phyloP scores from a whole-genome alignment of 2,329 filamentous ascomycete species.

The Botrytis fragariae region DNA sequence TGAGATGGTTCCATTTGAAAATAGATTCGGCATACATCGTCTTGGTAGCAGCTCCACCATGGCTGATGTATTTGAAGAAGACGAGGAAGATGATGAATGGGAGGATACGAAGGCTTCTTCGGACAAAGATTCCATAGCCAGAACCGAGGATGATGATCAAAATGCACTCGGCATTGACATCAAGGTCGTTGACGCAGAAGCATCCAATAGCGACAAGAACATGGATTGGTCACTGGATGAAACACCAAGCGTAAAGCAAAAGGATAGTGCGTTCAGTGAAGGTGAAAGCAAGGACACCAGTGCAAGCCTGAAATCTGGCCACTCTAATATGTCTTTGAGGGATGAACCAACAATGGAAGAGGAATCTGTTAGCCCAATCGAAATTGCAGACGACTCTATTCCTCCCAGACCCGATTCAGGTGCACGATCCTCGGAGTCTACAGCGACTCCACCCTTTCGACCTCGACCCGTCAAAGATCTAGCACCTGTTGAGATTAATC shows the following conservation, averaged over 20 bases:
- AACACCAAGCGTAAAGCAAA: constrained; percentile 42
- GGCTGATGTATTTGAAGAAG: constrained; percentile 85
- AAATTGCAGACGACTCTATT: constrained; percentile 42
- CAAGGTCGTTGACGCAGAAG: constrained; percentile 46
- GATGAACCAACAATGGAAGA: constrained; percentile 54
- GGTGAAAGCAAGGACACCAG: constrained; percentile 40
- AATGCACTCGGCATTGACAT: constrained; percentile 44
- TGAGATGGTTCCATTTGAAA: constrained; percentile 60
- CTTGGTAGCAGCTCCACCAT: constrained; percentile 70
- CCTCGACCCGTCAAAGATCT: constrained; percentile 43
- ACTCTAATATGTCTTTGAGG: constrained; percentile 50
- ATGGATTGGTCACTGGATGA: constrained; percentile 45
- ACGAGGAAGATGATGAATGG: constrained; percentile 60
- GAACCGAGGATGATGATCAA: constrained; percentile 40
- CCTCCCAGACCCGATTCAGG: constrained; percentile 39
- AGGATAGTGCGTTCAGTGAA: constrained; percentile 49
- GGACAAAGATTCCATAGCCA: constrained; percentile 38
- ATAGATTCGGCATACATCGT: constrained; percentile 57
- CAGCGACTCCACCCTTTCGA: constrained; percentile 36
- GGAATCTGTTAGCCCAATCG: constrained; percentile 38
- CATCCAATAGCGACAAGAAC: constrained; percentile 39
- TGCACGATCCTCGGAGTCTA: constrained; percentile 39
- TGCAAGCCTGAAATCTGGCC: constrained; percentile 45
- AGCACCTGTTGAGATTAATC: constrained; percentile 50
- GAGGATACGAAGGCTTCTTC: constrained; percentile 38